Percentiles rank a stretch among this genome's conserved stretches.
phyloP scores from a whole-genome alignment of 2,329 filamentous ascomycete genomes.

The Colletotrichum liriopes region DNA sequence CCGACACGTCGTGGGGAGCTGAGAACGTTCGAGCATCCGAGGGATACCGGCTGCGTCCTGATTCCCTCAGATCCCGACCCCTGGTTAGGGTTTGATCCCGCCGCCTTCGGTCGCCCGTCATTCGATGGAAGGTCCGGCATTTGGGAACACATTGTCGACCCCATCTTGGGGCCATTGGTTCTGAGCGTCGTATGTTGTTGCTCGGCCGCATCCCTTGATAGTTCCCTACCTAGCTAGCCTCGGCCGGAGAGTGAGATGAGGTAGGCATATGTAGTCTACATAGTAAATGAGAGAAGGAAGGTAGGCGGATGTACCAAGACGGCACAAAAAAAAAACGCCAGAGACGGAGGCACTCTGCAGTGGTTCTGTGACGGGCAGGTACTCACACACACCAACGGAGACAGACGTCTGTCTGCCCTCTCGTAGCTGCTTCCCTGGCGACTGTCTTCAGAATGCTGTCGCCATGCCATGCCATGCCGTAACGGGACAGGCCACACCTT shows the following conservation, averaged over 20 bases:
- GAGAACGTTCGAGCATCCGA: slow-evolving; percentile 22
- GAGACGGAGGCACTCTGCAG: background rate
- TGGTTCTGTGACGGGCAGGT: background rate
- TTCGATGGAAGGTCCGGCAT: slow-evolving; percentile 32
- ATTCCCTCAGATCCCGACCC: background rate
- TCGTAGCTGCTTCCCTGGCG: background rate
- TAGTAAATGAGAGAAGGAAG: background rate
- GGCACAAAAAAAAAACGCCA: background rate
- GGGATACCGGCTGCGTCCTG: slow-evolving; percentile 11
- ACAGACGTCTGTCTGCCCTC: too few relatives aligned
- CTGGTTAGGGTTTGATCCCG: background rate
- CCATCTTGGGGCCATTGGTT: background rate
- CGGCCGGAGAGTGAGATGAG: background rate
- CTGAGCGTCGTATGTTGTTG: slow-evolving; percentile 20
- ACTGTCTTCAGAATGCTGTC: slow-evolving; percentile 2
- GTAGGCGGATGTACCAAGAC: background rate
- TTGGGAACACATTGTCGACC: slow-evolving; percentile 21
- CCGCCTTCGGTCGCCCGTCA: slow-evolving; percentile 13
- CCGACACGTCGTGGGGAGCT: slow-evolving; percentile 15
- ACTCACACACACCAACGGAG: background rate
- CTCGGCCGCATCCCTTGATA: slow-evolving; percentile 14
- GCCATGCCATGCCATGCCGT: slow-evolving; percentile 36
- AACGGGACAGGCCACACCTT: slow-evolving; percentile 13
- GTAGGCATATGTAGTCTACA: background rate
- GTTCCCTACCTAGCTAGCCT: background rate